A percentile compares a stretch with the other conserved stretches of the same genome.
Evolutionary conservation across 2,329 filamentous ascomycete species (phyloP).

Genomic region (Colletotrichum siamense): DNA sequence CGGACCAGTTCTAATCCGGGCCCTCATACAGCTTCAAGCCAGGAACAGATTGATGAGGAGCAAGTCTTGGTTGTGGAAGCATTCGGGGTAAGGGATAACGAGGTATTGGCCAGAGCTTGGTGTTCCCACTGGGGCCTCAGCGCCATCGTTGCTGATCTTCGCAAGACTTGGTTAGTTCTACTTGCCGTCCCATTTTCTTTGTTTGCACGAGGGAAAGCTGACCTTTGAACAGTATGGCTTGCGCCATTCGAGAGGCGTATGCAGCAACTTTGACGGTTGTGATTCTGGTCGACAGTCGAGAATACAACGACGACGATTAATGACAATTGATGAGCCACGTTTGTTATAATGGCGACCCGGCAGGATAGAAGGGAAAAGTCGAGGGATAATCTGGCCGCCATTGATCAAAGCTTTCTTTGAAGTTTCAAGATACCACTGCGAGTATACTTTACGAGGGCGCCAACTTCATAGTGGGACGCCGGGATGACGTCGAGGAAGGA

Average conservation of each 20-base stretch:
- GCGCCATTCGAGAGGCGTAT: slow-evolving; percentile 77
- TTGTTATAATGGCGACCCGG: neutral
- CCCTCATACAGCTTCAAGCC: slow-evolving; percentile 23
- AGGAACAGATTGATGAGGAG: slow-evolving; percentile 59
- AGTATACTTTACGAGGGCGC: neutral
- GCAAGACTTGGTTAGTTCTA: slow-evolving; percentile 66
- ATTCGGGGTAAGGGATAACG: slow-evolving; percentile 76
- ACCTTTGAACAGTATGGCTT: slow-evolving; percentile 62
- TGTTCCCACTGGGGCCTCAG: slow-evolving; percentile 77
- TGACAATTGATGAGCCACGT: neutral
- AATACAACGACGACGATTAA: slow-evolving; percentile 14
- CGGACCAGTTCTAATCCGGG: slow-evolving; percentile 38
- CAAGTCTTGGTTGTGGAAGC: slow-evolving; percentile 76
- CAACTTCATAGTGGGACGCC: neutral
- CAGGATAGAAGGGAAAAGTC: neutral
- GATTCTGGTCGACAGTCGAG: slow-evolving; percentile 63
- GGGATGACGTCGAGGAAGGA: neutral
- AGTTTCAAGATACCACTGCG: slow-evolving; percentile 14
- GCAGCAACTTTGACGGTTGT: slow-evolving; percentile 76
- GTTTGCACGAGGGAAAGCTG: neutral
- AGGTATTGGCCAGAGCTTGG: slow-evolving; percentile 79
- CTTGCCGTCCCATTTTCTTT: neutral
- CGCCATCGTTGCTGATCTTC: slow-evolving; percentile 72
- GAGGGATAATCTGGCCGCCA: neutral
- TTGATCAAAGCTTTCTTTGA: neutral